A percentile compares a stretch with the other conserved stretches of the same genome.
Conservation (phyloP, 257 asterid genomes). For the Datura wrightii region DNA sequence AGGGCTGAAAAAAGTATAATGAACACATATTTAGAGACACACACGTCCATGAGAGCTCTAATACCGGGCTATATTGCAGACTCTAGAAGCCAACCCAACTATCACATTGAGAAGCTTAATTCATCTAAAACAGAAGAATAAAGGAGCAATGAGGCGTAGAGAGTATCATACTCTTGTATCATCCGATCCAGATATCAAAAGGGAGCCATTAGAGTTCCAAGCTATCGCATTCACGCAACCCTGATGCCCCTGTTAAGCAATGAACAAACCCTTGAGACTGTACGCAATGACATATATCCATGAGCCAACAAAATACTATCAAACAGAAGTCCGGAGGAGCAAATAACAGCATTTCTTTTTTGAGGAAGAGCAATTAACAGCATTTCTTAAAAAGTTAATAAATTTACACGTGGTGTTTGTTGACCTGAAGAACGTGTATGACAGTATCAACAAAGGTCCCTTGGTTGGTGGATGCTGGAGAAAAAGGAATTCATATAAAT, state of each 20-base stretch:
- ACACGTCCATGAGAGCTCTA: background rate
- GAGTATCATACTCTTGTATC: conserved; percentile 78
- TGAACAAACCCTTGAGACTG: conserved; percentile 32
- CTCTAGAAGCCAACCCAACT: conserved; percentile 11
- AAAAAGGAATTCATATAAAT: background rate
- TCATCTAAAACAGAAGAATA: background rate
- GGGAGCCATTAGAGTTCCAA: conserved; percentile 91
- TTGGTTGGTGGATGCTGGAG: background rate
- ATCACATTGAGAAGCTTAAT: conserved; percentile 14
- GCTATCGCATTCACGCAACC: conserved; percentile 95
- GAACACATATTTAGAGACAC: background rate
- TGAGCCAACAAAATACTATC: background rate
- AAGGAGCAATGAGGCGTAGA: background rate
- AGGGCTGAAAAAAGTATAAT: background rate
- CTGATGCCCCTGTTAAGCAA: conserved; percentile 76
- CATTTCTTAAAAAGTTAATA: conserved; percentile 11
- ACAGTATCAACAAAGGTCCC: background rate
- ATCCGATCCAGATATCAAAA: conserved; percentile 96
- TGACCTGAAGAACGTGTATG: background rate
- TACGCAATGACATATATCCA: conserved; percentile 9
- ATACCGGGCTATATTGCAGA: conserved; percentile 21
- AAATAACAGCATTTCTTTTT: background rate
- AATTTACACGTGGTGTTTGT: background rate
- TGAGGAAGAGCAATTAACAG: background rate
- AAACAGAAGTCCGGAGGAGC: conserved; percentile 23